Evolutionary conservation across 2,329 filamentous ascomycete genomes (phyloP).

Genomic region (Colletotrichum liaoningense): DNA sequence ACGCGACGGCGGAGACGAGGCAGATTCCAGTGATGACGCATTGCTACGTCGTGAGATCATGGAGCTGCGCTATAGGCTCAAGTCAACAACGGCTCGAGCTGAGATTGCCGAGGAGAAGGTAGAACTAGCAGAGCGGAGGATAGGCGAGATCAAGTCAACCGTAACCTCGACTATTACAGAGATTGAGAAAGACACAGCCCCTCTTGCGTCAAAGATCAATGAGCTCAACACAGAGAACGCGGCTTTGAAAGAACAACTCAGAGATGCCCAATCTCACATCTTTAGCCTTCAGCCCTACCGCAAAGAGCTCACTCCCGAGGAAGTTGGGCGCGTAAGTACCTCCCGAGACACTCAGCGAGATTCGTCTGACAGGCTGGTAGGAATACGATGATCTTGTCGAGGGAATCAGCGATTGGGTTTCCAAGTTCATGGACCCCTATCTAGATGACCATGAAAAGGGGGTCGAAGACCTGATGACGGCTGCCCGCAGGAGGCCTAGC

Average conservation of each 20-base stretch:
- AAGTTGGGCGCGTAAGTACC: slow-evolving; percentile 48
- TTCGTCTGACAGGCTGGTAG: slow-evolving; percentile 39
- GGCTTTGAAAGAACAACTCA: slow-evolving; percentile 44
- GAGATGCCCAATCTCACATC: slow-evolving; percentile 52
- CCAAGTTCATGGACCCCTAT: slow-evolving; percentile 46
- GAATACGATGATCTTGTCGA: slow-evolving; percentile 50
- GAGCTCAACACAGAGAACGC: slow-evolving; percentile 43
- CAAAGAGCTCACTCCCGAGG: slow-evolving; percentile 49
- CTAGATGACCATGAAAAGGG: slow-evolving; percentile 43
- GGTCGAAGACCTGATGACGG: slow-evolving; percentile 38
- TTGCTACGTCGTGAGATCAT: slow-evolving; percentile 38
- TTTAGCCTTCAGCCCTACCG: slow-evolving; percentile 54
- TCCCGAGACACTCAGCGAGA: not conserved
- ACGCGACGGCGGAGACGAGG: not conserved
- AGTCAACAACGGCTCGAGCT: slow-evolving; percentile 9
- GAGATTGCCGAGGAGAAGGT: slow-evolving; percentile 46
- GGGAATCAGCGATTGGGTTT: slow-evolving; percentile 49
- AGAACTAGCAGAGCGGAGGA: slow-evolving; percentile 40
- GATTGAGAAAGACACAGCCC: slow-evolving; percentile 40
- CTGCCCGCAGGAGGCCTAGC: slow-evolving; percentile 38
- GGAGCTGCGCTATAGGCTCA: slow-evolving; percentile 31
- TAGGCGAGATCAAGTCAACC: slow-evolving; percentile 40
- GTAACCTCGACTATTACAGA: slow-evolving; percentile 40
- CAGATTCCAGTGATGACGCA: not conserved
- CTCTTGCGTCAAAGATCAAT: slow-evolving; percentile 37